Base-by-base conservation (phyloP, 139 green algal species). In the Chlamydomonas urium region DNA sequence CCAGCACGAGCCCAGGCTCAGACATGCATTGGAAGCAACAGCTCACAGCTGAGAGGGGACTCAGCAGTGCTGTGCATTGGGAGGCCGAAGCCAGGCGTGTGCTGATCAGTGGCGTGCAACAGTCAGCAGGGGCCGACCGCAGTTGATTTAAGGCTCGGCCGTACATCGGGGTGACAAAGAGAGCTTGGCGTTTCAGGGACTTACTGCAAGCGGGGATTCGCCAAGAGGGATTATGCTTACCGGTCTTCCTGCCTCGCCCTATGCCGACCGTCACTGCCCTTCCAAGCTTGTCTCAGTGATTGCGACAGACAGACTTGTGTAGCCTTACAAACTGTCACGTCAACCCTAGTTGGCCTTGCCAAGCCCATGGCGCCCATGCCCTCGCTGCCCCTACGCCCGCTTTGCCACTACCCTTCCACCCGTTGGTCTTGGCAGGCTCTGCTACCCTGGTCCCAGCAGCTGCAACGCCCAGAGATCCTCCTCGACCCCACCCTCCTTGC, bases 181-280 rank as follows among this genome's bases (percentile, higher is more conserved):
- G n/a, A n/a, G n/a, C n/a, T n/a, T n/a, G n/a, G n/a, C n/a, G n/a
- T n/a, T n/a, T n/a, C n/a, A n/a, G n/a, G n/a, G n/a, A n/a, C n/a
- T n/a, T n/a, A n/a, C n/a, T 33, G 59, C 59, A 26, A n/a, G 31
- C 28, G 31, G 31, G 4, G 28, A 33, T 47, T 38, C 10, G 29
- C 31, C 32, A 45, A 66, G 23, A 66, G 17, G 14, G 59, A 34
- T 61, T 5, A n/a, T 72, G 66, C 28, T 62, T 5, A 37, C 35
- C 35, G 50, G 37, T 32, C 36, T 33, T 35, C 36, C 4, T 33
- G 59, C 59, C 31, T 47, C 26, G 59, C 32, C 28, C 26, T 38
- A 21, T 38, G 32, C 36, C 29, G 32, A 29, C 31, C 45, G 17
- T 53, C 17, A n/a, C 45, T 17, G 14, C 45, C 45, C 23, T 26